Conservation (phyloP, 1,139 yeast genomes). For the Blastobotrys proliferans region DNA sequence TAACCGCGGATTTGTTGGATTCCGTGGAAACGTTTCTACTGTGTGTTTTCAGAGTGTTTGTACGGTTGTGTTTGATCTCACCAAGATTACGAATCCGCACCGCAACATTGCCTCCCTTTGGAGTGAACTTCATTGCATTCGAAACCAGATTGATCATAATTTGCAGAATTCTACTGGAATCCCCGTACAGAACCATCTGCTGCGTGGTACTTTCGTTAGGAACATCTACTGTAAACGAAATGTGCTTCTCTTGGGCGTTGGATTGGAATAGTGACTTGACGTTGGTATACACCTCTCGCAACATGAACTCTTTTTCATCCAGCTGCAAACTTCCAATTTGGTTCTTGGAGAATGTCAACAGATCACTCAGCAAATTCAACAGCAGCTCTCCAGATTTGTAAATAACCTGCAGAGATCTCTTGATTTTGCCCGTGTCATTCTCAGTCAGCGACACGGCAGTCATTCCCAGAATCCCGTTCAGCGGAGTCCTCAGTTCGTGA, state of each 20-base stretch:
- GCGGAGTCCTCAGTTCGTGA: constrained; percentile 90
- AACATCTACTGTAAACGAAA: constrained; percentile 33
- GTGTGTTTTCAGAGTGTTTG: no score
- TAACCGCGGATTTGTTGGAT: no score
- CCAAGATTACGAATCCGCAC: constrained; percentile 46
- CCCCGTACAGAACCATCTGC: constrained; percentile 65
- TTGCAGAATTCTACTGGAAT: constrained; percentile 81
- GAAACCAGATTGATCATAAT: constrained; percentile 84
- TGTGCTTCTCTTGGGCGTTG: constrained; percentile 21
- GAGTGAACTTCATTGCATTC: constrained; percentile 84
- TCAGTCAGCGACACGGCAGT: constrained; percentile 91
- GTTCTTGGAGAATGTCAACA: constrained; percentile 83
- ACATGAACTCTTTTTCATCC: constrained; percentile 70
- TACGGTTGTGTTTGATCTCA: not conserved
- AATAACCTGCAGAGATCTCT: constrained; percentile 67
- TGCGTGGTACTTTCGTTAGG: constrained; percentile 36
- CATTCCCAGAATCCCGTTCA: constrained; percentile 95
- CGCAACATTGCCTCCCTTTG: constrained; percentile 72
- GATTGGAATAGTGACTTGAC: constrained; percentile 67
- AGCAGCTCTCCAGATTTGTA: constrained; percentile 84
- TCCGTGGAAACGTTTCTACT: no score
- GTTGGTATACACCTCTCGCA: constrained; percentile 69
- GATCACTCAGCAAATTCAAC: constrained; percentile 80
- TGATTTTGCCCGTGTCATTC: constrained; percentile 58
- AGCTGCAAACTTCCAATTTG: constrained; percentile 82